Evolutionary conservation across 2,329 filamentous ascomycete genomes (phyloP), one percentile per base, ranked within the genome.

Genomic region (Phialocephala subalpina): DNA sequence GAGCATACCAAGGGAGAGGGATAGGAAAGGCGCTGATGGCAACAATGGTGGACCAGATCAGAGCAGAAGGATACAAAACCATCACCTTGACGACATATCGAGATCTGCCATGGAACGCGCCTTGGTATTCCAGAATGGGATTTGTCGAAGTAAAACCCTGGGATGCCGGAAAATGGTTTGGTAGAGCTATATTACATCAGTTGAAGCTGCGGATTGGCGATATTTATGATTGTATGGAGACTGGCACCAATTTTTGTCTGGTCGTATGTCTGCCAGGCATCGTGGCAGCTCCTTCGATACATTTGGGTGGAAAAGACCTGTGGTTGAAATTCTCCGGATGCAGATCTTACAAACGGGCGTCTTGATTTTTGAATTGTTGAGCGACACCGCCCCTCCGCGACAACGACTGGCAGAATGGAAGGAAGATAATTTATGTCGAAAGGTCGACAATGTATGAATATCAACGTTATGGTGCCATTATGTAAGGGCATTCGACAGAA

Each of bases 41-140:
- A 27, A 69, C 67, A 36, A 74, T 77, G 72, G 45, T 72, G 8
- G 65, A 72, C 25, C 71, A 76, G 45, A 52, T 73, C 38, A 69
- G 64, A 63, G 35, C 53, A 33, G 72, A 76, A 60, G 69, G 69
- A 55, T 76, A 70, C 63, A 72, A 67, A 58, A 65, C 68, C 14
- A 66, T 75, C 9, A 73, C 73, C 12, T 62, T 76, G 29, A 76
- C 74, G n/a, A 76, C 73, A 9, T 76, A 69, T 62, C 68, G 65
- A 67, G 60, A 69, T 62, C 60, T 76, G 25, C 68, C 70, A 16
- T 76, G 72, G 71, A 75, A 76, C 62, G 72, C 72, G 27, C 74
- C 72, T 52, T 76, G 73, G 73, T 76, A 73, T 66, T 62, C 69
- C 11, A 73, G 58, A 45, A 57, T 75, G 59, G 74, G 74, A 6